Conservation (phyloP, 78 protist genomes). For the Pigoraptor vietnamica region DNA sequence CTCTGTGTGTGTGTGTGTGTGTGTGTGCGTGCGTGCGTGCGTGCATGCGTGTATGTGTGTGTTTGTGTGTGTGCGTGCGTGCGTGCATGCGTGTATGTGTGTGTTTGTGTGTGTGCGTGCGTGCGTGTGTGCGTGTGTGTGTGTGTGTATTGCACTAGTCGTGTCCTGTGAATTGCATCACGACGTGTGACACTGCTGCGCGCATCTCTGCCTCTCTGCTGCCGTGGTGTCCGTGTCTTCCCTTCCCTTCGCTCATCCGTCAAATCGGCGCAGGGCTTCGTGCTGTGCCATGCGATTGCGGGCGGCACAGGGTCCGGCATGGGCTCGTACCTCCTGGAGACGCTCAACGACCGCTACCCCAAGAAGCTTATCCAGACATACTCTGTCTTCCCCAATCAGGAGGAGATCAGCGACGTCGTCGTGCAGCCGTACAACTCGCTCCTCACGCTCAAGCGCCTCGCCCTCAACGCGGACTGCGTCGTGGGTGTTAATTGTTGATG, state of each 20-base stretch:
- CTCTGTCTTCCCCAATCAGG: slow-evolving; percentile 88
- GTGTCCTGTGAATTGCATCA: no score
- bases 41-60: background rate
- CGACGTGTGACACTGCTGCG: no score
- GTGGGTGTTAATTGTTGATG: slow-evolving; percentile 10
- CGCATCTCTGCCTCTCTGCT: no score
- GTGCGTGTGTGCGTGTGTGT: background rate
- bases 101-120: background rate
- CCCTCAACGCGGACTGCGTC: slow-evolving; percentile 84
- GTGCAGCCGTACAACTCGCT: slow-evolving; percentile 97
- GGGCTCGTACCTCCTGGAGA: slow-evolving; percentile 91
- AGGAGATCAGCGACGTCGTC: slow-evolving; percentile 76
- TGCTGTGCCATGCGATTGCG: slow-evolving; percentile 91
- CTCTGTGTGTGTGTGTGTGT: background rate
- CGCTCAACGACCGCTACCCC: slow-evolving; percentile 90
- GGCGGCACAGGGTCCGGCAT: slow-evolving; percentile 99
- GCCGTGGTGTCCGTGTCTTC: no score
- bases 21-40: background rate
- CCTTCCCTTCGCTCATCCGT: background rate
- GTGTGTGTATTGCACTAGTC: slow-evolving; percentile 3
- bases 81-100: background rate
- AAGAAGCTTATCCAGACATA: slow-evolving; percentile 97
- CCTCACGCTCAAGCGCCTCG: slow-evolving; percentile 90
- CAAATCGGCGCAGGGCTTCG: slow-evolving; percentile 68
- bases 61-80: background rate